A percentile compares a stretch with the other conserved stretches of the same genome.
Conservation (phyloP, 148 eudicot genomes). For the Fagopyrum esculentum region DNA sequence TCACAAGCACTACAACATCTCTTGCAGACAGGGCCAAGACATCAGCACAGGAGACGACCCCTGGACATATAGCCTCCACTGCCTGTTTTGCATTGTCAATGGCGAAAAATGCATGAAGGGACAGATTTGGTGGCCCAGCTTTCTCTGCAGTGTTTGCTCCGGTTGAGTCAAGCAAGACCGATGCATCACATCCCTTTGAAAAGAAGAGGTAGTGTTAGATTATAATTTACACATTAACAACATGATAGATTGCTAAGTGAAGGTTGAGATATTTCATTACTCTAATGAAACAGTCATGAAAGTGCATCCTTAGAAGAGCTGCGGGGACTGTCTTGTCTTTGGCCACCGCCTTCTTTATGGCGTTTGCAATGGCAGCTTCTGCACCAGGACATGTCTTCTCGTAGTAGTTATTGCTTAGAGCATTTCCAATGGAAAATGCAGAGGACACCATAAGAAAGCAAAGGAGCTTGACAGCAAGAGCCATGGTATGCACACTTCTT, state of each 20-base stretch:
- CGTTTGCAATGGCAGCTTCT: slow-evolving; percentile 36
- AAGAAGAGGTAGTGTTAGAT: not conserved
- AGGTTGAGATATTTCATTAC: slow-evolving; percentile 23
- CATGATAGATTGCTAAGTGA: not conserved
- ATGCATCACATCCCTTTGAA: slow-evolving; percentile 82
- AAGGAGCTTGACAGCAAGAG: not conserved
- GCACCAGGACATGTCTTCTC: slow-evolving; percentile 57
- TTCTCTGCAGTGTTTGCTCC: slow-evolving; percentile 60
- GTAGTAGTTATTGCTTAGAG: slow-evolving; percentile 58
- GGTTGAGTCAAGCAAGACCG: slow-evolving; percentile 58
- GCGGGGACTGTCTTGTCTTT: slow-evolving; percentile 74
- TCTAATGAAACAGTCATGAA: slow-evolving; percentile 90
- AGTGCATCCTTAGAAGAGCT: slow-evolving; percentile 81
- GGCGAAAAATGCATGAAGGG: slow-evolving; percentile 72
- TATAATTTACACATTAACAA: not conserved
- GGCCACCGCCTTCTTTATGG: slow-evolving; percentile 32
- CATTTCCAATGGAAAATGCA: slow-evolving; percentile 25
- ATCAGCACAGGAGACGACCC: slow-evolving; percentile 89
- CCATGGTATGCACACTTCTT: slow-evolving; percentile 8
- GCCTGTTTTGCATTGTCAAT: slow-evolving; percentile 68
- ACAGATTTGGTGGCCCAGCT: slow-evolving; percentile 60
- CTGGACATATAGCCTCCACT: slow-evolving; percentile 66
- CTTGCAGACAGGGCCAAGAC: slow-evolving; percentile 82
- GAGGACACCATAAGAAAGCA: not conserved
- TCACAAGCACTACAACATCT: slow-evolving; percentile 69